Evolutionary conservation across 2,329 filamentous ascomycete genomes (phyloP).

Genomic region (Fusarium sp.): DNA sequence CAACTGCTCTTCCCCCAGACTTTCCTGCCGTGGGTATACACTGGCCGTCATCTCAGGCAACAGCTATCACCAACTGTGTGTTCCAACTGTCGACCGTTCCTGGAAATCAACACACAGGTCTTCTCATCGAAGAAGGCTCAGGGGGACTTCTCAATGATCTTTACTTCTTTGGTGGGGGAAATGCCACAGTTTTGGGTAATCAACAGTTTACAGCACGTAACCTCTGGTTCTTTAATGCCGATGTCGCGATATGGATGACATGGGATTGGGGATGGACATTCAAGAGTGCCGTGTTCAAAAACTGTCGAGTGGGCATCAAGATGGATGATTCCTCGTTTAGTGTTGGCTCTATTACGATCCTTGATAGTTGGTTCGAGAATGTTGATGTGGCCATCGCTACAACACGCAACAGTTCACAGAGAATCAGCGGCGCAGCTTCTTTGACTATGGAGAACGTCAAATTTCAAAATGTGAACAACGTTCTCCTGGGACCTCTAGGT

Average conservation of each 20-base stretch:
- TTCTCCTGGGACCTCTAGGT: constrained; percentile 34
- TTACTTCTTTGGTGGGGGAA: constrained; percentile 74
- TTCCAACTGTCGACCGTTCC: constrained; percentile 59
- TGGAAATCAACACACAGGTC: constrained; percentile 63
- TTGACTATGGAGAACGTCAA: constrained; percentile 60
- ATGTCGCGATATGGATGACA: constrained; percentile 75
- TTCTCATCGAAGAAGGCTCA: constrained; percentile 71
- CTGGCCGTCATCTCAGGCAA: constrained; percentile 74
- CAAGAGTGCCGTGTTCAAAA: constrained; percentile 70
- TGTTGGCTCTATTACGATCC: constrained; percentile 78
- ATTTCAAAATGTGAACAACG: constrained; percentile 49
- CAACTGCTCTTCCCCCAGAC: constrained; percentile 59
- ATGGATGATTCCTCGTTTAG: constrained; percentile 64
- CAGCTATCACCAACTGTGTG: constrained; percentile 66
- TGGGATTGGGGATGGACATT: constrained; percentile 84
- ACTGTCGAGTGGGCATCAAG: constrained; percentile 73
- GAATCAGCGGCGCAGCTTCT: constrained; percentile 52
- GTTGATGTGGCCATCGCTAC: constrained; percentile 76
- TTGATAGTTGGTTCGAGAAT: constrained; percentile 77
- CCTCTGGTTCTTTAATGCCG: constrained; percentile 70
- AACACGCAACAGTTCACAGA: constrained; percentile 53
- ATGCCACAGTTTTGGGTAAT: constrained; percentile 67
- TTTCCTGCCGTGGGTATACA: constrained; percentile 65
- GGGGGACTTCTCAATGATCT: constrained; percentile 76
- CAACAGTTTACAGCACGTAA: constrained; percentile 80